A percentile compares a stretch with the other conserved stretches of the same genome.
Conservation (phyloP, 371 early-diverging fungal species). For the Mucor indicus region DNA sequence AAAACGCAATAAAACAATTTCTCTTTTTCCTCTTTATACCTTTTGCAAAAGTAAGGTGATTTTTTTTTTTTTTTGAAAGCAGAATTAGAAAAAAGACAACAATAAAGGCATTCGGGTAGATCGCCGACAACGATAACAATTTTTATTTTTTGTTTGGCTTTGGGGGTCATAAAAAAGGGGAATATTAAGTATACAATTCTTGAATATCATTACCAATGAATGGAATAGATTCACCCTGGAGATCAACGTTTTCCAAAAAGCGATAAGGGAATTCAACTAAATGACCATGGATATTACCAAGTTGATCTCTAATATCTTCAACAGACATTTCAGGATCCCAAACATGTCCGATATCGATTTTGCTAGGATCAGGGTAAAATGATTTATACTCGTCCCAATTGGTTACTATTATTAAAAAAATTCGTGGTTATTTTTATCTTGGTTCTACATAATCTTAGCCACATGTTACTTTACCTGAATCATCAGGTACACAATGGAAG, state of each 20-base stretch:
- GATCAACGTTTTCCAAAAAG: slow-evolving; percentile 64
- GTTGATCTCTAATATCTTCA: slow-evolving; percentile 41
- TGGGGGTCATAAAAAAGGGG: not conserved
- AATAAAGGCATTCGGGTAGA: not conserved
- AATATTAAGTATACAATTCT: slow-evolving; percentile 42
- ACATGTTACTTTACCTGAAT: slow-evolving; percentile 35
- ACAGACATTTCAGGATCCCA: slow-evolving; percentile 42
- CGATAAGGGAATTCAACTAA: slow-evolving; percentile 74
- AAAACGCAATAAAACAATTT: not conserved
- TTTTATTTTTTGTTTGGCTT: not conserved
- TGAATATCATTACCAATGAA: slow-evolving; percentile 35
- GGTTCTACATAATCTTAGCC: no score
- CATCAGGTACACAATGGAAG: slow-evolving; percentile 79
- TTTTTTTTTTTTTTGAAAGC: not conserved
- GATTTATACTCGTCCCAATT: slow-evolving; percentile 67
- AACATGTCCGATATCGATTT: slow-evolving; percentile 42
- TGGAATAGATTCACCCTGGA: slow-evolving; percentile 42
- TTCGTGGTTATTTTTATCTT: not conserved
- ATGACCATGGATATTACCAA: slow-evolving; percentile 59
- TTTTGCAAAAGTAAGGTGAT: slow-evolving; percentile 5
- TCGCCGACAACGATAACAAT: no score
- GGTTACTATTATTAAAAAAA: slow-evolving; percentile 28
- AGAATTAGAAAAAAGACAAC: not conserved
- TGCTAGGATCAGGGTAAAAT: slow-evolving; percentile 53
- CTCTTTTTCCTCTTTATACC: slow-evolving; percentile 2